Base-by-base conservation (phyloP, 495 filamentous ascomycete species). In the Lasiosphaeris hirsuta region DNA sequence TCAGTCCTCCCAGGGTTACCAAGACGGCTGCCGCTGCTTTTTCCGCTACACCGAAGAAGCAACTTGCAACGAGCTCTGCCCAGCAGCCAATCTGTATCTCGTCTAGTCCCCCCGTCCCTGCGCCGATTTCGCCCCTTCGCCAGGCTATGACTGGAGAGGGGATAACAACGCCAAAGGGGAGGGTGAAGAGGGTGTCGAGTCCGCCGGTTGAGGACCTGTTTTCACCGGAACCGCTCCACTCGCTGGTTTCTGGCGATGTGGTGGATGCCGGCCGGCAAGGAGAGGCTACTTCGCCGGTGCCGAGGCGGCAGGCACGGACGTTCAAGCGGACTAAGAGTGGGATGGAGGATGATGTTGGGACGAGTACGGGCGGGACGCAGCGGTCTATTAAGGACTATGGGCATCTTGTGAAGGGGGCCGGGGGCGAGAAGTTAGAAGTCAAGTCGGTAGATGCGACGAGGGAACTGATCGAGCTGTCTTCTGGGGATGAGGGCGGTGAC, bases 71-170 rank as follows among this genome's bases (percentile, higher is more conserved):
- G 10, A 55, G 41, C 40, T 43, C 38, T 35, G 17, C 36, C 18
- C 11, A 53, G 36, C 64, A 74, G 40, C 60, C 76, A 13, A 76
- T 80, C 58, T 33, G 69, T 57, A 72, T 78, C 63, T 68, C 70
- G 33, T 78, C 76, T 47, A 78, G 75, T 53, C 76, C 77, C 14
- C 59, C 61, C 55, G 42, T 41, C 19, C 42, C 60, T 44, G 18
- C 63, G 56, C 63, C 69, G 55, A 55, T 69, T 66, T 15, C 56
- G 30, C 11, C 46, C 9, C 19, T 33, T 46, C 7, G 11, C 14
- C 0, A 66, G 10, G 52, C 59, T 11, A 11, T 60, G 45, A 69
- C 4, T 15, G 42, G 40, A 0, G 57, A 41, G 7, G 5, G 30
- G 19, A n/a, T 15, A 17, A 38, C 36, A 38, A 50, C 49, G 3